Evolutionary conservation across 306 rosid species (phyloP).

Genomic region (Purshia tridentata): DNA sequence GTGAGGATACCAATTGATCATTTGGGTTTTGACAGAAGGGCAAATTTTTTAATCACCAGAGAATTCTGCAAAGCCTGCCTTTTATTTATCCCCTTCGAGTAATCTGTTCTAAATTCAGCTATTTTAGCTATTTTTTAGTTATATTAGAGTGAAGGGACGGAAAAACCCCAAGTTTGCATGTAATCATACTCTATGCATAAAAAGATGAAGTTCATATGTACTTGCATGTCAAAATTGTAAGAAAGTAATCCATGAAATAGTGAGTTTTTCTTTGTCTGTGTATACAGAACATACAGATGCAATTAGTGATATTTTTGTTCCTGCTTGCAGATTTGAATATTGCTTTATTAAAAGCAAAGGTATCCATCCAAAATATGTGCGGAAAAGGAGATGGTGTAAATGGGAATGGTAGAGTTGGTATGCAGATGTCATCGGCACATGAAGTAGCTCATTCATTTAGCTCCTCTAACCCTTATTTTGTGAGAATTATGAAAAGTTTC

Average conservation of each 20-base stretch:
- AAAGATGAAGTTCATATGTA: conserved; percentile 8
- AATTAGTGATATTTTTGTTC: conserved; percentile 4
- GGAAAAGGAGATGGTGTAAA: conserved; percentile 45
- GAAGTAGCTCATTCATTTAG: conserved; percentile 72
- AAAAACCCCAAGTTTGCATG: conserved; percentile 10
- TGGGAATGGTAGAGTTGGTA: conserved; percentile 43
- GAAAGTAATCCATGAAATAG: conserved; percentile 11
- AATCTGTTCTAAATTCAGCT: conserved; percentile 8
- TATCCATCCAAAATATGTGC: conserved; percentile 40
- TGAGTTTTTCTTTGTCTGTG: background rate
- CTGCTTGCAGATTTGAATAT: conserved; percentile 38
- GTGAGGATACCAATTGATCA: conserved; percentile 36
- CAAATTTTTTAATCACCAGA: background rate
- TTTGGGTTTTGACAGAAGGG: conserved; percentile 15
- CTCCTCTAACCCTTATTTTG: conserved; percentile 70
- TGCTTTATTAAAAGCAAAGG: conserved; percentile 43
- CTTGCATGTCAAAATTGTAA: conserved; percentile 15
- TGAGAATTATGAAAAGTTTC: conserved; percentile 90
- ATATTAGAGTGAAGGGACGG: conserved; percentile 8
- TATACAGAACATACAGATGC: background rate
- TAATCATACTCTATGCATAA: conserved; percentile 6
- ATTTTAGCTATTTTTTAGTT: background rate
- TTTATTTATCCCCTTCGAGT: background rate
- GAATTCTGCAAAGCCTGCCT: conserved; percentile 1
- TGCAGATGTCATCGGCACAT: conserved; percentile 45